phyloP scores from a whole-genome alignment of 345 rosid genomes.

The Conringia planisiliqua region DNA sequence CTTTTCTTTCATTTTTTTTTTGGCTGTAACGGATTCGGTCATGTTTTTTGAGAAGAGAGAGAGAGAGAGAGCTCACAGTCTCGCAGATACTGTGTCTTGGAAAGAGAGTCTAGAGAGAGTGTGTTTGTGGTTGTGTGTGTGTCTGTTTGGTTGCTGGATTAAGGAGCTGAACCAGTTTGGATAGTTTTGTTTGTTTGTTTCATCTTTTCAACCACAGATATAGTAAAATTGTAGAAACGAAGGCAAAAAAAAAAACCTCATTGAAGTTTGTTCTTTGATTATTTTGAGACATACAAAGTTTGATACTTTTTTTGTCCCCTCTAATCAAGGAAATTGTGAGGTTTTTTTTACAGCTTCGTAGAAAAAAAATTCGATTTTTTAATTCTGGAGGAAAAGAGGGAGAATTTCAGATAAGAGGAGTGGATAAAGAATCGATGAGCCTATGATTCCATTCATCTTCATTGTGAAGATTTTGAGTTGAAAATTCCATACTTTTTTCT shows the following conservation, averaged over 20 bases:
- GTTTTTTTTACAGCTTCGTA: not conserved
- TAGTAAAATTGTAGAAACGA: not conserved
- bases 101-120: constrained; percentile 22
- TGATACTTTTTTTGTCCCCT: constrained; percentile 12
- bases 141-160: constrained; percentile 18
- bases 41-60: constrained; percentile 23
- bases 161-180: constrained; percentile 18
- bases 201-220: constrained; percentile 17
- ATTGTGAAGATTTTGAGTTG: constrained; percentile 45
- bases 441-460: constrained; percentile 46
- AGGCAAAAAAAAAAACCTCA: not conserved
- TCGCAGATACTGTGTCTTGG: constrained; percentile 32
- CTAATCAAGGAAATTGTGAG: constrained; percentile 8
- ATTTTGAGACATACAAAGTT: constrained; percentile 7
- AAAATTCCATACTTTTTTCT: constrained; percentile 11
- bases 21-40: constrained; percentile 32
- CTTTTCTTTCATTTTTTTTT: not conserved
- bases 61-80: constrained; percentile 14
- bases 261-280: constrained; percentile 6
- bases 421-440: constrained; percentile 36
- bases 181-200: constrained; percentile 26
- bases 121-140: not conserved
- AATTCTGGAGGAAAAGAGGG: not conserved
- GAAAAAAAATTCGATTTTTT: not conserved
- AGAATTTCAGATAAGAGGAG: constrained; percentile 6